Conservation (phyloP, 306 rosid species). For the Pyrus betulifolia region DNA sequence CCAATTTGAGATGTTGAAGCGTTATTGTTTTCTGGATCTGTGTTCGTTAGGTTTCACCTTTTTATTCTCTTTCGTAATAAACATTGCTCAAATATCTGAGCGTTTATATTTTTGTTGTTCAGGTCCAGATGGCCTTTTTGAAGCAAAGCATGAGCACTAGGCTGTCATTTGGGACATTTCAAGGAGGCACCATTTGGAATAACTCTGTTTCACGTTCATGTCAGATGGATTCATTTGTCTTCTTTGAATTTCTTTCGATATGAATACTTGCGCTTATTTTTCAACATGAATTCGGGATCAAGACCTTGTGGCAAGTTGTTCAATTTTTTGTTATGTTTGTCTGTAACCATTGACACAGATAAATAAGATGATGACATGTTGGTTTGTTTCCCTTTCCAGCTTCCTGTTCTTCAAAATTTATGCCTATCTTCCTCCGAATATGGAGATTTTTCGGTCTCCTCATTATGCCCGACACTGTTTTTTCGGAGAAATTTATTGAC, state of each 20-base stretch:
- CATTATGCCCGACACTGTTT: not conserved
- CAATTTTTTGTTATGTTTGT: not conserved
- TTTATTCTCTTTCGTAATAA: not conserved
- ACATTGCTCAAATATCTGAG: not conserved
- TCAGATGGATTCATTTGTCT: not conserved
- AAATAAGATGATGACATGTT: slow-evolving; percentile 18
- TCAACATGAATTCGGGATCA: slow-evolving; percentile 10
- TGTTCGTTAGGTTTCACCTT: not conserved
- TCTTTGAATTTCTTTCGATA: not conserved
- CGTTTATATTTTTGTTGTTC: not conserved
- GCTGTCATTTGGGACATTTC: not conserved
- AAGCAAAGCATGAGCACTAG: slow-evolving; percentile 30
- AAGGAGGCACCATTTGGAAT: not conserved
- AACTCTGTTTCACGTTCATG: not conserved
- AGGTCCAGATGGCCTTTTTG: slow-evolving; percentile 61
- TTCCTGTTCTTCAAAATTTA: not conserved
- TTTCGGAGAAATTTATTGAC: not conserved
- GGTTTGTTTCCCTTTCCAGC: not conserved
- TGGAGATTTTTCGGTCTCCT: not conserved
- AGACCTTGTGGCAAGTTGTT: not conserved
- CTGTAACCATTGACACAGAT: not conserved
- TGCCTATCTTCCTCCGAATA: not conserved
- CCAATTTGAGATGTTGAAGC: not conserved
- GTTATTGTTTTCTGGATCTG: not conserved
- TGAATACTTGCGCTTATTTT: not conserved